These are phyloP conservation scores for Orbilia brochopaga DNA, from an alignment of 2,329 filamentous ascomycete species.

Conservation along the genomic window DNA sequence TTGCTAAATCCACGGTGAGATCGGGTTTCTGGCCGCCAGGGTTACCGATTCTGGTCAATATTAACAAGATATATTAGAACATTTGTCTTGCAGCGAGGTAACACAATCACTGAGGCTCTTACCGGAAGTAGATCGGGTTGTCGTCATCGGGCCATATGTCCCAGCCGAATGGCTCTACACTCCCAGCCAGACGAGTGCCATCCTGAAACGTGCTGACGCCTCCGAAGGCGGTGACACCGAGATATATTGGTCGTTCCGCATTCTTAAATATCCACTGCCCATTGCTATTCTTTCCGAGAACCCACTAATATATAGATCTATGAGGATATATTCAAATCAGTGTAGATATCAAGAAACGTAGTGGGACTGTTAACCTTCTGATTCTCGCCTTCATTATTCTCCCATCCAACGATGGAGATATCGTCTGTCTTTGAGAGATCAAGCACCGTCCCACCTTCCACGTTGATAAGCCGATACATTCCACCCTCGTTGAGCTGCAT, in stretches of 20 bases:
- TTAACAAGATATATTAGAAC: no score
- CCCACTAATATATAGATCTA: slow-evolving; percentile 12
- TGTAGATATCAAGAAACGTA: not conserved
- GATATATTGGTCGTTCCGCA: slow-evolving; percentile 6
- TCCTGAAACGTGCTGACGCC: slow-evolving; percentile 13
- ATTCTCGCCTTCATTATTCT: slow-evolving; percentile 21
- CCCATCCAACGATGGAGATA: slow-evolving; percentile 17
- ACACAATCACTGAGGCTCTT: not conserved
- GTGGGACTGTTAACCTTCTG: slow-evolving; percentile 18
- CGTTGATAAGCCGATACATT: slow-evolving; percentile 25
- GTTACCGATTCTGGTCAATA: not conserved
- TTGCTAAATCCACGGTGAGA: slow-evolving; percentile 15
- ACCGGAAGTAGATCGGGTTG: slow-evolving; percentile 18
- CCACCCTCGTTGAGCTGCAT: slow-evolving; percentile 28
- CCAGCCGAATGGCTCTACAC: slow-evolving; percentile 11
- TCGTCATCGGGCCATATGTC: slow-evolving; percentile 23
- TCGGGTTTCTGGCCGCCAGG: slow-evolving; percentile 10
- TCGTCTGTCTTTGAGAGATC: slow-evolving; percentile 18
- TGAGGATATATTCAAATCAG: not conserved
- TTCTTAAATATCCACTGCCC: slow-evolving; percentile 26
- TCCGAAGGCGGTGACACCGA: slow-evolving; percentile 16
- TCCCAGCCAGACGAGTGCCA: slow-evolving; percentile 10
- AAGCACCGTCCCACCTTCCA: slow-evolving; percentile 16
- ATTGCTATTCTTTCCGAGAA: slow-evolving; percentile 14
- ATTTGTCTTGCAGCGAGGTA: not conserved